Percentiles rank a stretch among this genome's conserved stretches.
Evolutionary conservation across 2,329 filamentous ascomycete genomes (phyloP).

Genomic region (Cladosporium sphaerospermum): DNA sequence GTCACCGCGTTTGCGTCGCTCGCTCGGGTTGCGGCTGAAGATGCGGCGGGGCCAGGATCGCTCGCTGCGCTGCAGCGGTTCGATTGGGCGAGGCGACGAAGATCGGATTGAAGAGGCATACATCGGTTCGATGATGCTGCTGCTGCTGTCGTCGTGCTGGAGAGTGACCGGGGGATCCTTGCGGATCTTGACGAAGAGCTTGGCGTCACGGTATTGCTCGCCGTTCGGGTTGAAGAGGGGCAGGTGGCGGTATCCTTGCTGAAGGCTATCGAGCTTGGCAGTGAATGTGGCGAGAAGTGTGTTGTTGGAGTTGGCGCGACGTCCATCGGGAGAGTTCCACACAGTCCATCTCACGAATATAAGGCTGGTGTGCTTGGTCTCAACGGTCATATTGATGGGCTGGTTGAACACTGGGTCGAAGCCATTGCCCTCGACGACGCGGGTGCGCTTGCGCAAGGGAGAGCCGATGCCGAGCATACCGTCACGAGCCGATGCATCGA

Average conservation of each 20-base stretch:
- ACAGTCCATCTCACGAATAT: constrained; percentile 93
- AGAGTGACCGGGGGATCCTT: constrained; percentile 41
- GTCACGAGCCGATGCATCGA: constrained; percentile 58
- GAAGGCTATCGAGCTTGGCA: constrained; percentile 81
- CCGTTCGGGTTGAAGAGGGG: constrained; percentile 83
- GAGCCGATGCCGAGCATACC: constrained; percentile 62
- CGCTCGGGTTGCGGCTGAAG: constrained; percentile 39
- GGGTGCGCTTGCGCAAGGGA: constrained; percentile 72
- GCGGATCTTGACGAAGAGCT: constrained; percentile 82
- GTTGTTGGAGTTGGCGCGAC: constrained; percentile 55
- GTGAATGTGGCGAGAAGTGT: constrained; percentile 78
- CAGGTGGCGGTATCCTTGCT: constrained; percentile 86
- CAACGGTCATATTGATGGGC: constrained; percentile 70
- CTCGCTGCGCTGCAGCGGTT: constrained; percentile 21
- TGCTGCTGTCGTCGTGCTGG: constrained; percentile 24
- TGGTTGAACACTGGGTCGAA: constrained; percentile 88
- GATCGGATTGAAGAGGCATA: background rate
- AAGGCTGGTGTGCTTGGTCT: constrained; percentile 89
- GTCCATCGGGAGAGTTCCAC: constrained; percentile 74
- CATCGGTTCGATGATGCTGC: constrained; percentile 21
- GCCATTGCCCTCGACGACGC: constrained; percentile 77
- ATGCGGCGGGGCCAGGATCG: constrained; percentile 37
- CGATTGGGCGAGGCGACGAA: constrained; percentile 26
- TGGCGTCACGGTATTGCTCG: constrained; percentile 91
- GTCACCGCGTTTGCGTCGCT: constrained; percentile 31